A percentile compares a stretch with the other conserved stretches of the same genome.
Conservation (phyloP, 305 asterid genomes). For the Fraxinus dipetala region DNA sequence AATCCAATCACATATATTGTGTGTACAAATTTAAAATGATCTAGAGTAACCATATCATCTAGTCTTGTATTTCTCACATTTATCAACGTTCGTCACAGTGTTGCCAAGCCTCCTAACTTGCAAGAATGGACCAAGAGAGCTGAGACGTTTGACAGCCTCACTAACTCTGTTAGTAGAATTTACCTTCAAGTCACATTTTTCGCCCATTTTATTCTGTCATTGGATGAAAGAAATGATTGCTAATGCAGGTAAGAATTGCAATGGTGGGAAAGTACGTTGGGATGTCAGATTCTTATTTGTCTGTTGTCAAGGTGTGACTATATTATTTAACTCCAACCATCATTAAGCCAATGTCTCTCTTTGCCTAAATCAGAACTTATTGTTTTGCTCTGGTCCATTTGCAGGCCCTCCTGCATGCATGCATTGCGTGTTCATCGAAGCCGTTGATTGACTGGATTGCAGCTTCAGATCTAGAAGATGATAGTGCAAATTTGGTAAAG, state of each 20-base stretch:
- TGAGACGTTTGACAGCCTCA: slow-evolving; percentile 75
- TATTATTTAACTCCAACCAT: neutral
- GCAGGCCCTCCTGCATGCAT: slow-evolving; percentile 97
- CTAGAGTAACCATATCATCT: slow-evolving; percentile 6
- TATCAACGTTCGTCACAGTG: slow-evolving; percentile 44
- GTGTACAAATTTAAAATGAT: slow-evolving; percentile 1
- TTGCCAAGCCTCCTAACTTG: slow-evolving; percentile 61
- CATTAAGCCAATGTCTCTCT: neutral
- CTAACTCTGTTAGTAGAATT: slow-evolving; percentile 61
- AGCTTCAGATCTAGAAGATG: slow-evolving; percentile 98
- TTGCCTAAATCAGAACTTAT: neutral
- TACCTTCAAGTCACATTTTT: slow-evolving; percentile 12
- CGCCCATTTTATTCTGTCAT: slow-evolving; percentile 7
- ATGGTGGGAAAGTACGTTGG: slow-evolving; percentile 99
- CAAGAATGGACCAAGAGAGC: slow-evolving; percentile 94
- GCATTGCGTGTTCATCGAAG: slow-evolving; percentile 74
- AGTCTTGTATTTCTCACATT: slow-evolving; percentile 5
- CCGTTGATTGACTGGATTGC: slow-evolving; percentile 96
- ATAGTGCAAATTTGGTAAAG: slow-evolving; percentile 57
- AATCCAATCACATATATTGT: neutral
- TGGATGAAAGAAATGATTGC: slow-evolving; percentile 23
- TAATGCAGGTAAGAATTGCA: slow-evolving; percentile 74
- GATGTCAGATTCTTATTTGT: slow-evolving; percentile 80
- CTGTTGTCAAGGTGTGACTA: slow-evolving; percentile 78
- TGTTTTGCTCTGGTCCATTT: slow-evolving; percentile 17